Evolutionary conservation across 2,329 filamentous ascomycete genomes (phyloP).

Genomic region (Apiospora hydei): DNA sequence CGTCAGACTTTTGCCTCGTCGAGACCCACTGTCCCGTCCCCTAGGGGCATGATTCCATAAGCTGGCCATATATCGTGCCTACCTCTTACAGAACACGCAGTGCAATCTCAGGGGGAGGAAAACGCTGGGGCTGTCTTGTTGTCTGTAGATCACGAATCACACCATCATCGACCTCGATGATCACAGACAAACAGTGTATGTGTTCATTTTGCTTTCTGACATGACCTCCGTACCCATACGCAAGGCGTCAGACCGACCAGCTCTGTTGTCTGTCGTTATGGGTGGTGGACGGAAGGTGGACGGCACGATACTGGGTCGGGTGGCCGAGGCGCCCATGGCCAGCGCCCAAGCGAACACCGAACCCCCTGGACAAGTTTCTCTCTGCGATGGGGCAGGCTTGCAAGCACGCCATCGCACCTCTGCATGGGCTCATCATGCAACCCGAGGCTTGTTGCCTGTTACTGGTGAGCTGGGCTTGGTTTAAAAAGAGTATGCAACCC

Average conservation of each 20-base stretch:
- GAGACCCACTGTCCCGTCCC: neutral
- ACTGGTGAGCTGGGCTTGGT: neutral
- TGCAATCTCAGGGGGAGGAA: neutral
- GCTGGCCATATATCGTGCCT: constrained; percentile 19
- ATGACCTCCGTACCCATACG: neutral
- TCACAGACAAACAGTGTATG: neutral
- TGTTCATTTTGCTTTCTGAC: neutral
- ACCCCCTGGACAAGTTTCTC: neutral
- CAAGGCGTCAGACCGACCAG: constrained; percentile 11
- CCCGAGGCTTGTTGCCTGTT: constrained; percentile 3
- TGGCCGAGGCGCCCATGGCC: constrained; percentile 6
- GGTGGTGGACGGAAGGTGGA: neutral
- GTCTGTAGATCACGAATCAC: neutral
- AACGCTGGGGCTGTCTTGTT: neutral
- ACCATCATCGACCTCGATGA: constrained; percentile 14
- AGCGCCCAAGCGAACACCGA: constrained; percentile 8
- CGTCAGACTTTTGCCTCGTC: constrained; percentile 22
- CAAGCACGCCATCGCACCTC: constrained; percentile 17
- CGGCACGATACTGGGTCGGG: constrained; percentile 13
- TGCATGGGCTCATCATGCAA: constrained; percentile 11
- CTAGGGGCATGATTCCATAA: neutral
- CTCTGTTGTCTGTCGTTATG: constrained; percentile 1
- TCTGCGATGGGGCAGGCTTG: neutral
- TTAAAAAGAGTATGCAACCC: constrained; percentile 11
- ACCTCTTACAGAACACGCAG: neutral